Evolutionary conservation across 768 basidiomycete genomes (phyloP).

Genomic region (Boletus edulis): DNA sequence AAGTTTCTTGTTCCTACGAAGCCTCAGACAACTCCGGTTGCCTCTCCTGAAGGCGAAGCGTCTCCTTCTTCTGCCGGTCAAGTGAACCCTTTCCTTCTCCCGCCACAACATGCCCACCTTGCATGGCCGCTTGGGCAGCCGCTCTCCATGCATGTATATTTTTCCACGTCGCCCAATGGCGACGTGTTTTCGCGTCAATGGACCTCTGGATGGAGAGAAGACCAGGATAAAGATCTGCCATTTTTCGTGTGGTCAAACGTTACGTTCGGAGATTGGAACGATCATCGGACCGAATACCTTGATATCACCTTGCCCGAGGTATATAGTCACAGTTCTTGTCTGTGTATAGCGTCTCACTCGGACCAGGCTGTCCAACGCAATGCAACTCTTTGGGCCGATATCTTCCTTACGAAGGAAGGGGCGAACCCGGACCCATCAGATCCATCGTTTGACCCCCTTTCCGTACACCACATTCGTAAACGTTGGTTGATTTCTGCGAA

Average conservation of each 20-base stretch:
- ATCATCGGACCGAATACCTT: conserved; percentile 52
- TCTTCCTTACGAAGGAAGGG: conserved; percentile 68
- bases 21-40: conserved; percentile 30
- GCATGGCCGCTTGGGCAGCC: conserved; percentile 62
- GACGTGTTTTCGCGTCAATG: conserved; percentile 58
- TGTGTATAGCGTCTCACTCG: conserved; percentile 3
- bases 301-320: conserved; percentile 71
- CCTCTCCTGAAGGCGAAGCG: conserved; percentile 21
- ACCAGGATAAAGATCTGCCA: conserved; percentile 54
- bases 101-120: conserved; percentile 51
- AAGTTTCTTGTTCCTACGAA: conserved; percentile 42
- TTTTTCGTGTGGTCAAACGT: conserved; percentile 77
- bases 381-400: conserved; percentile 79
- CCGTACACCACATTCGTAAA: conserved; percentile 73
- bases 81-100: conserved; percentile 47
- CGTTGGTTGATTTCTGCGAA: conserved; percentile 42
- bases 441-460: conserved; percentile 47
- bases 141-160: conserved; percentile 69
- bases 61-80: conserved; percentile 19
- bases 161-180: conserved; percentile 63
- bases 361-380: conserved; percentile 72
- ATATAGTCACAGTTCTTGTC: conserved; percentile 15
- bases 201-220: conserved; percentile 48
- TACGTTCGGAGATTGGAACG: conserved; percentile 73
- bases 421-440: conserved; percentile 63